phyloP scores from a whole-genome alignment of 2,329 filamentous ascomycete species.

The Aureobasidium pullulans region DNA sequence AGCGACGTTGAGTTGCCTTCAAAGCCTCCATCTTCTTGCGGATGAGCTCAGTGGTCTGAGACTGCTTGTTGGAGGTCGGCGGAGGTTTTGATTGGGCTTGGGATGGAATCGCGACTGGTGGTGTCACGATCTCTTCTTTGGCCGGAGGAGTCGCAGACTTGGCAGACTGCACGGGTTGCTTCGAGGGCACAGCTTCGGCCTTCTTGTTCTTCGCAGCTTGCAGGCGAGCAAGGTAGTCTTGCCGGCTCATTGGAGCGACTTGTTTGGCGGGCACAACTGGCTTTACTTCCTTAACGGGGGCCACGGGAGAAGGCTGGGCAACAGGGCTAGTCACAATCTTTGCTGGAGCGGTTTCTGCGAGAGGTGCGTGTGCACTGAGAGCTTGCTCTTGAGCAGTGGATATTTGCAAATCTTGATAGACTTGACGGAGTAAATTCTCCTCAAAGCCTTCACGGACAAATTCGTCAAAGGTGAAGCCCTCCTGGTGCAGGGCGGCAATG shows the following conservation, averaged over 20 bases:
- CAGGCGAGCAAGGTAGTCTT: constrained; percentile 68
- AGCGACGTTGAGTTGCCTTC: constrained; percentile 31
- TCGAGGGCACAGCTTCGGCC: constrained; percentile 18
- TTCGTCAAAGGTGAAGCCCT: constrained; percentile 66
- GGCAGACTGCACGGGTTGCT: background rate
- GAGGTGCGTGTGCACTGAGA: background rate
- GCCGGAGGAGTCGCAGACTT: background rate
- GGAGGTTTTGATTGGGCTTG: background rate
- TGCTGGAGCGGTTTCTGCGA: background rate
- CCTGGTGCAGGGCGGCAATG: constrained; percentile 32
- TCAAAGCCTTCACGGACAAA: constrained; percentile 69
- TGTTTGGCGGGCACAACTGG: constrained; percentile 15
- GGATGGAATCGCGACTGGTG: background rate
- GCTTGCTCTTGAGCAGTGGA: constrained; percentile 14
- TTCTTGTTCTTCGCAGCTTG: constrained; percentile 66
- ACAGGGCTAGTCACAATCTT: background rate
- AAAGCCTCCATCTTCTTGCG: constrained; percentile 73
- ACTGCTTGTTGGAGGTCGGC: constrained; percentile 44
- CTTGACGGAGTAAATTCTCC: constrained; percentile 49
- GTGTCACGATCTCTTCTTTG: background rate
- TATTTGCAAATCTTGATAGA: constrained; percentile 61
- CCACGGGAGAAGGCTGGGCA: constrained; percentile 2
- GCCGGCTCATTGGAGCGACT: constrained; percentile 48
- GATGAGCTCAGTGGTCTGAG: constrained; percentile 64
- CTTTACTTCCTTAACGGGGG: background rate